Conservation (phyloP, 2,329 filamentous ascomycete species). For the Emergomyces orientalis region DNA sequence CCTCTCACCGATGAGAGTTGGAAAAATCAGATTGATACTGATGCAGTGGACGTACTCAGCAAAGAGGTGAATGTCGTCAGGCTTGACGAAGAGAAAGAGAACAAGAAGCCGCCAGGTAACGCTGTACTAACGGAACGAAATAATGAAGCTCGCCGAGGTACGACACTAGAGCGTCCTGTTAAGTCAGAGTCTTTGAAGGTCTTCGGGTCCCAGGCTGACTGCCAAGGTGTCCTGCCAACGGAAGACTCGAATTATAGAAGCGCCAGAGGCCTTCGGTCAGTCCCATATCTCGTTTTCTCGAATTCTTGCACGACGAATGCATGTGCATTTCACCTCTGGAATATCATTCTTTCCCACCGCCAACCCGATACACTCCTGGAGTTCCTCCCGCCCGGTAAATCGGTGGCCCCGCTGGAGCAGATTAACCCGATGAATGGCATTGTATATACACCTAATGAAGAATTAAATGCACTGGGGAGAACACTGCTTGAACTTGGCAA, state of each 20-base stretch:
- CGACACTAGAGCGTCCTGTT: background rate
- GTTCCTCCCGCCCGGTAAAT: slow-evolving; percentile 25
- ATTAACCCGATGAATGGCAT: slow-evolving; percentile 20
- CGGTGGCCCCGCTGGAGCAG: slow-evolving; percentile 17
- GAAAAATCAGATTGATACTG: slow-evolving; percentile 17
- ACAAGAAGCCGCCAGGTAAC: background rate
- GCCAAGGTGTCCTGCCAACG: background rate
- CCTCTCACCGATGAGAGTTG: slow-evolving; percentile 15
- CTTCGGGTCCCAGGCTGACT: background rate
- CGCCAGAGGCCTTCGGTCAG: slow-evolving; percentile 27
- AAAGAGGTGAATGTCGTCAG: background rate
- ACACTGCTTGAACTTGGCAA: slow-evolving; percentile 17
- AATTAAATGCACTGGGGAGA: slow-evolving; percentile 15
- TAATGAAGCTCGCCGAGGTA: background rate
- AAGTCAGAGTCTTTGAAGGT: background rate
- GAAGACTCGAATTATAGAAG: slow-evolving; percentile 22
- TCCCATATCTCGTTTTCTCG: slow-evolving; percentile 28
- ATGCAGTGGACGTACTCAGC: slow-evolving; percentile 7
- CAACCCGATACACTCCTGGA: slow-evolving; percentile 22
- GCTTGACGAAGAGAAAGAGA: background rate
- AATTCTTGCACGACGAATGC: slow-evolving; percentile 20
- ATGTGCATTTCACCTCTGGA: slow-evolving; percentile 23
- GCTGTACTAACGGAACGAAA: too few species aligned
- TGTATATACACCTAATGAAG: slow-evolving; percentile 23
- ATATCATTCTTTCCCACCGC: slow-evolving; percentile 24